Evolutionary conservation across 306 rosid species (phyloP), one percentile per base, ranked within the genome.

Genomic region (Pterocarpus macrocarpus): DNA sequence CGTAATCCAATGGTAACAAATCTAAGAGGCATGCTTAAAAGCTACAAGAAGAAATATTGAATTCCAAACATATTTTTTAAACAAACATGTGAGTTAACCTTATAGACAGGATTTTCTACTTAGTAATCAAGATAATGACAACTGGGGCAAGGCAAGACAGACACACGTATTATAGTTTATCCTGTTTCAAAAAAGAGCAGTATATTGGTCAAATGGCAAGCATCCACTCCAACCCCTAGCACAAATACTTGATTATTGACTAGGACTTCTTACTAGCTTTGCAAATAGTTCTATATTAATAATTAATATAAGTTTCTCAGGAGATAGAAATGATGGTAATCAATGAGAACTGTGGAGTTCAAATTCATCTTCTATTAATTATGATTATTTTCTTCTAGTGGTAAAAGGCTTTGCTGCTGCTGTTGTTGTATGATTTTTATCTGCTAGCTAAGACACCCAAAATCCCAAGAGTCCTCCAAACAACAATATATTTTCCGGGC

Each of bases 1-100:
- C 63, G 84, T 87, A 73, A 84, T 45, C 72, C 33, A 47, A 69
- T 61, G 36, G 45, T 39, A 71, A 87, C 76, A 80, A 61, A 70
- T 47, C 61, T 52, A 67, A 7, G 69, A 34, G 61, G 44, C 34
- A 62, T 49, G 58, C 65, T 49, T 69, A 43, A 47, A 85, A 14
- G 80, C 50, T 35, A 69, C 73, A 50, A 33, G 66, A 67, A 61
- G 62, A 63, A 44, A 73, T 41, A 57, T 11, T 38, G 12, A 72
- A 62, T n/a, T 80, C 22, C 49, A 45, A 77, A 55, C 64, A 32
- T 58, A 5, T 61, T 12, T 38, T 64, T 49, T 34, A 28, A 32
- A 9, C 35, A 75, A 59, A 16, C 33, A 71, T 34, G 39, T 62
- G 36, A 13, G n/a, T n/a, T 80, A 35, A 69, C 50, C 64, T 68